Evolutionary conservation across 192 early-diverging fungal genomes (phyloP).

Genomic region (Coemansia sp.): DNA sequence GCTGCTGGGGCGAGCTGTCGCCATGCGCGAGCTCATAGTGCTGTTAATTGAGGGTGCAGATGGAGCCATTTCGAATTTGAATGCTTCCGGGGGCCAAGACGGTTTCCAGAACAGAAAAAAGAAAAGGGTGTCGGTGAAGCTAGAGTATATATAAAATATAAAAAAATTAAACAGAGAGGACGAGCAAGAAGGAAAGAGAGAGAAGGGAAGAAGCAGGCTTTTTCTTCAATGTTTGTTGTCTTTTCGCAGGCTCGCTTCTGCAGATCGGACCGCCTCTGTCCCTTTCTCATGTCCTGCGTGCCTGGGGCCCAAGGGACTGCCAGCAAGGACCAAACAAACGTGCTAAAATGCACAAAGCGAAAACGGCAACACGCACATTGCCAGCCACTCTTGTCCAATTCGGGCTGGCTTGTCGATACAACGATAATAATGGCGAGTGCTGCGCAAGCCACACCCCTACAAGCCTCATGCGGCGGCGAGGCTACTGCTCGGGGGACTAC

Average conservation of each 20-base stretch:
- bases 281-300: too few relatives aligned
- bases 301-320: background rate
- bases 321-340: background rate
- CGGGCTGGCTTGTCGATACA: background rate
- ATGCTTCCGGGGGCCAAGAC: background rate
- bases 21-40: constrained; percentile 47
- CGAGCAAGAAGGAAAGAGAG: constrained; percentile 3
- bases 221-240: constrained; percentile 7
- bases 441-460: background rate
- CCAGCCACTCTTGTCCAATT: too few relatives aligned
- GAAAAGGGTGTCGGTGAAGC: too few relatives aligned
- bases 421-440: background rate
- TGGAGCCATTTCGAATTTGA: constrained; percentile 40
- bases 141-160: background rate
- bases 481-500: background rate
- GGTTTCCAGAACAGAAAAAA: constrained; percentile 8
- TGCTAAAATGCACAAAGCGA: background rate
- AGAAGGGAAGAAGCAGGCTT: background rate
- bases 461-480: background rate
- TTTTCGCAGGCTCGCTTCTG: too few relatives aligned
- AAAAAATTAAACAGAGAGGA: background rate
- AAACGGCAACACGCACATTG: background rate
- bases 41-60: constrained; percentile 57
- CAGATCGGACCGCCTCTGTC: background rate
- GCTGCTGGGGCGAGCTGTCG: constrained; percentile 58